Evolutionary conservation across 2,329 filamentous ascomycete genomes (phyloP).

Genomic region (Microcera coccophila): DNA sequence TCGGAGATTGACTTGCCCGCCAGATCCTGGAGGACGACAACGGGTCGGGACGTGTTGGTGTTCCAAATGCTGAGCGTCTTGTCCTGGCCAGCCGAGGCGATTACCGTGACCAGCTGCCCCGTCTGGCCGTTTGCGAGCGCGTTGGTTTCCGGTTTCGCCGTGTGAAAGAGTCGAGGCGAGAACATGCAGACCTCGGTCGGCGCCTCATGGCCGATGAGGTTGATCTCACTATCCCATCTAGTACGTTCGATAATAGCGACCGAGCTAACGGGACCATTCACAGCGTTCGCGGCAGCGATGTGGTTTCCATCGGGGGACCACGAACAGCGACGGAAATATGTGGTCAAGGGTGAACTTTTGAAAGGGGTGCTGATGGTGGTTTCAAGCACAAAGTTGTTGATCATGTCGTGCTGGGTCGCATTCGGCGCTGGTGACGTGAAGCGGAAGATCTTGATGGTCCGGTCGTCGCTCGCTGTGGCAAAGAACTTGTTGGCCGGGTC

Average conservation of each 20-base stretch:
- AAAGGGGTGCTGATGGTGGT: constrained; percentile 88
- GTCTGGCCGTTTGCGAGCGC: constrained; percentile 42
- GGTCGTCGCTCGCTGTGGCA: constrained; percentile 93
- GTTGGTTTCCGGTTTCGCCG: constrained; percentile 58
- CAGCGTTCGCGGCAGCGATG: constrained; percentile 93
- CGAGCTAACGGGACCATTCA: constrained; percentile 94
- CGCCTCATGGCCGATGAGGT: constrained; percentile 93
- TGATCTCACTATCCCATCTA: constrained; percentile 94
- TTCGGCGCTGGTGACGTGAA: constrained; percentile 90
- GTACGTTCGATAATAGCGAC: constrained; percentile 93
- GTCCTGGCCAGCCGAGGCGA: constrained; percentile 94
- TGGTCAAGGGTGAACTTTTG: constrained; percentile 85
- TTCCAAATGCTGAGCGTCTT: constrained; percentile 98
- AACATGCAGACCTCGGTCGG: constrained; percentile 97
- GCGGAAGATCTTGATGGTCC: constrained; percentile 92
- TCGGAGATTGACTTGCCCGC: constrained; percentile 91
- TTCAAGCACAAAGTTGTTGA: constrained; percentile 94
- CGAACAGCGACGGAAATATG: constrained; percentile 92
- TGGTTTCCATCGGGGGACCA: constrained; percentile 98
- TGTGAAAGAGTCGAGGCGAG: constrained; percentile 83
- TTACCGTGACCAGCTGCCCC: constrained; percentile 73
- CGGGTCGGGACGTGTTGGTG: constrained; percentile 85
- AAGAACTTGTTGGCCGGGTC: constrained; percentile 99
- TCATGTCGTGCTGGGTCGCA: constrained; percentile 88
- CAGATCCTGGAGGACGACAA: constrained; percentile 86